A percentile compares a stretch with the other conserved stretches of the same genome.
These are phyloP conservation scores for Petasospora fabianii DNA, from an alignment of 1,139 yeast species.

Conservation along the genomic window DNA sequence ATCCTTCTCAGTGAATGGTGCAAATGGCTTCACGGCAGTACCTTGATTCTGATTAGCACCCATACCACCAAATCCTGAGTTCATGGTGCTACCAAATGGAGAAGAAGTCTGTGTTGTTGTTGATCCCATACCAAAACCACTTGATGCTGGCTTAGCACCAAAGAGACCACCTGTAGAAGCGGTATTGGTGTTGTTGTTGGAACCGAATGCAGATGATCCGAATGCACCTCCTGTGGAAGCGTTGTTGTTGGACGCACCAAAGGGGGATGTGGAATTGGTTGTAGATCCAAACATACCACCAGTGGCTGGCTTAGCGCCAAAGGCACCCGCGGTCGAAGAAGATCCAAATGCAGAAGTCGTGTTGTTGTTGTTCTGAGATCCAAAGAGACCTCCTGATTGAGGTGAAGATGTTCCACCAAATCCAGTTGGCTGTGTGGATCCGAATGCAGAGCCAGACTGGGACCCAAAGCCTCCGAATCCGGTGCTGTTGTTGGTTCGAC, in stretches of 20 bases:
- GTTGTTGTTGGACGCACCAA: constrained; percentile 6
- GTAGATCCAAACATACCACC: constrained; percentile 33
- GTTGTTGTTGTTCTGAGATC: constrained; percentile 26
- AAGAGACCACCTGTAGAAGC: constrained; percentile 24
- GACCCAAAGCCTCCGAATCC: constrained; percentile 66
- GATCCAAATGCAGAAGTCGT: constrained; percentile 29
- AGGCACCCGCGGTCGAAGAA: constrained; percentile 26
- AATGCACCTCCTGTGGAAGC: constrained; percentile 13
- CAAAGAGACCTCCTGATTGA: constrained; percentile 30
- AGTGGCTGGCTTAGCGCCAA: constrained; percentile 39
- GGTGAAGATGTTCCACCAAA: constrained; percentile 32
- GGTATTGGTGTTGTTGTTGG: constrained; percentile 14
- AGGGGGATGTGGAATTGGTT: constrained; percentile 15
- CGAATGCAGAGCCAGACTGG: constrained; percentile 22
- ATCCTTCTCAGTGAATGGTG: constrained; percentile 71
- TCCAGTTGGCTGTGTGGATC: constrained; percentile 15
- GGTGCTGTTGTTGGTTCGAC: constrained; percentile 33
- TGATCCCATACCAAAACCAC: constrained; percentile 15
- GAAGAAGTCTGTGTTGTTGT: constrained; percentile 26
- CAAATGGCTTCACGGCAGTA: constrained; percentile 66
- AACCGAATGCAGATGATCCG: constrained; percentile 25
- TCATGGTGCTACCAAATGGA: constrained; percentile 31
- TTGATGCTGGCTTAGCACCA: constrained; percentile 24
- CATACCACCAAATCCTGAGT: constrained; percentile 32
- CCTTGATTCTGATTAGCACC: constrained; percentile 56